Base-by-base conservation (phyloP, 495 filamentous ascomycete genomes). In the Tuber brumale region DNA sequence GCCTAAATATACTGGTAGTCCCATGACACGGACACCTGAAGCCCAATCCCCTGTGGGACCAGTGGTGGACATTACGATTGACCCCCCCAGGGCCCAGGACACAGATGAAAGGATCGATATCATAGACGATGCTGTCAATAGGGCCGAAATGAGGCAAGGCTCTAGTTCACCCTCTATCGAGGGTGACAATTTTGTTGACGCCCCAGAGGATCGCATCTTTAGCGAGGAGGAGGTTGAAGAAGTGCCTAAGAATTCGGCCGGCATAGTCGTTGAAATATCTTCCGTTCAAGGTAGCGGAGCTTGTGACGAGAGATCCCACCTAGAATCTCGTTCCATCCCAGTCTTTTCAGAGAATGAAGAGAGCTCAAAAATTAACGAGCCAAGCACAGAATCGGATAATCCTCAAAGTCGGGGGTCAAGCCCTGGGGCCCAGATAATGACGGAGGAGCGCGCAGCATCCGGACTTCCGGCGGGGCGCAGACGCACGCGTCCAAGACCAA, bases 11-110 rank as follows among this genome's bases (percentile, higher is more conserved):
- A 31, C 14, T 35, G 27, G 57, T 66, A 66, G 12, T 35, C 31
- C 27, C 57, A 66, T 3, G 27, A 35, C 57, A 18, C 27, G 12
- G 14, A 14, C 31, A 19, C 57, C 27, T 8, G 57, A 66, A 35
- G 27, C n/a, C 35, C 27, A 19, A 35, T 14, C 57, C 31, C 12
- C 57, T 66, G 27, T 5, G 35, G 27, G 27, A 12, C 57, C 57
- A 35, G 82, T 84, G 75, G 86, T 78, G 57, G 86, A 86, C 80
- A 76, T 85, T 70, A 85, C 86, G 70, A 87, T 87, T 84, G 83
- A 57, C 23, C 70, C 73, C 2, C 76, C 70, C 39, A 57, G 31
- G 5, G 76, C 72, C 9, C 51, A 75, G 10, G 77, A 76, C 21
- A 70, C 76, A 14, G 73, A 76, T 41, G 69, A 41, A 41, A 79